Percentiles rank a stretch among this genome's conserved stretches.
These are phyloP conservation scores for Gossypium davidsonii DNA, from an alignment of 441 rosid species.

Conservation along the genomic window DNA sequence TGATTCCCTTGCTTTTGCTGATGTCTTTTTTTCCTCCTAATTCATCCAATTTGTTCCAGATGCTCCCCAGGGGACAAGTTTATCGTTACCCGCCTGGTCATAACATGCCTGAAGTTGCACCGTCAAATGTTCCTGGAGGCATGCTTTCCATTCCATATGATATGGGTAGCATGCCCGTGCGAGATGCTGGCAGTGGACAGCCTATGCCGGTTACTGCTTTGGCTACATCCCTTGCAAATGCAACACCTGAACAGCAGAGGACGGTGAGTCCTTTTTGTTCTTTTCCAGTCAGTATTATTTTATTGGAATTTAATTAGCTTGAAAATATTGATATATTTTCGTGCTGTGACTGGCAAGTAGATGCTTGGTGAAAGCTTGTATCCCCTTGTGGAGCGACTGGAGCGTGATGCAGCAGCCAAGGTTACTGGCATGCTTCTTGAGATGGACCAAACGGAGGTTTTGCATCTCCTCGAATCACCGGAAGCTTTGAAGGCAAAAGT, in stretches of 20 bases:
- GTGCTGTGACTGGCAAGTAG: conserved; percentile 18
- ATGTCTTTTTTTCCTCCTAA: background rate
- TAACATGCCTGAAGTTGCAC: conserved; percentile 35
- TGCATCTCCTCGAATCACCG: conserved; percentile 62
- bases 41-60: conserved; percentile 23
- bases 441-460: conserved; percentile 69
- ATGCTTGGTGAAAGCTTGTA: conserved; percentile 63
- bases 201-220: conserved; percentile 45
- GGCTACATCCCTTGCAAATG: conserved; percentile 56
- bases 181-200: conserved; percentile 33
- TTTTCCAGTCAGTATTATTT: background rate
- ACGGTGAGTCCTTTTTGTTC: conserved; percentile 26
- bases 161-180: conserved; percentile 40
- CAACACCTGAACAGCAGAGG: conserved; percentile 56
- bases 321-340: background rate
- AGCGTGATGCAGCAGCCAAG: conserved; percentile 56
- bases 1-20: background rate
- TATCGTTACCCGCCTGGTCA: conserved; percentile 47
- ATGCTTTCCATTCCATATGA: conserved; percentile 51
- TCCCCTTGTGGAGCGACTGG: conserved; percentile 62
- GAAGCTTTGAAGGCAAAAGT: conserved; percentile 65
- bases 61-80: conserved; percentile 50
- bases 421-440: conserved; percentile 75
- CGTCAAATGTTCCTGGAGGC: conserved; percentile 41
- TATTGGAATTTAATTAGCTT: background rate